Conservation (phyloP, 73 alveolate genomes). For the Durusdinium trenchii region DNA sequence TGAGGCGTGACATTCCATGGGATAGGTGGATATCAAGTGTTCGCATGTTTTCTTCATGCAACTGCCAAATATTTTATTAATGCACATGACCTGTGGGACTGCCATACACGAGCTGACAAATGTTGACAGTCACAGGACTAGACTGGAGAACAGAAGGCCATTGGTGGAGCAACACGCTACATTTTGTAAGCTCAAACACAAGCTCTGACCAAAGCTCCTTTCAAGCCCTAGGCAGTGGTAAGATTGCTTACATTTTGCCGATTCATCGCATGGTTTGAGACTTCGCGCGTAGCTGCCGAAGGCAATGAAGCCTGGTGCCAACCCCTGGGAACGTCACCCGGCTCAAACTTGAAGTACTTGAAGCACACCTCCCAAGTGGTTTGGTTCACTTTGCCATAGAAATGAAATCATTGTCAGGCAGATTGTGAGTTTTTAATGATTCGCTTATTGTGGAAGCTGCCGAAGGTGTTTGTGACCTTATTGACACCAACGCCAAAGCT, state of each 20-base stretch:
- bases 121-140: too few species aligned
- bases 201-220: too few species aligned
- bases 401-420: not conserved
- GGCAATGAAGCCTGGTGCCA: conserved; percentile 91
- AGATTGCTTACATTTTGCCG: too few species aligned
- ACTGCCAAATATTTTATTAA: too few species aligned
- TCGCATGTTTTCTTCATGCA: not conserved
- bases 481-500: conserved; percentile 93
- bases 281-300: too few species aligned
- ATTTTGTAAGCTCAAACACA: too few species aligned
- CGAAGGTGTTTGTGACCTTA: conserved; percentile 76
- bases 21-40: not conserved
- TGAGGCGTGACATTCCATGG: conserved; percentile 57
- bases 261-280: too few species aligned
- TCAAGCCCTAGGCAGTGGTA: too few species aligned
- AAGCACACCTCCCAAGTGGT: not conserved
- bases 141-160: too few species aligned
- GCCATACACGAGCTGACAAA: too few species aligned
- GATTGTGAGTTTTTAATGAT: not conserved
- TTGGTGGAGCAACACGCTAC: too few species aligned
- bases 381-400: not conserved
- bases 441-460: not conserved
- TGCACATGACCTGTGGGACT: too few species aligned
- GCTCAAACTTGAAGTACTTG: not conserved
- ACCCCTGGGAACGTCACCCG: conserved; percentile 81